A percentile compares a stretch with the other conserved stretches of the same genome.
These are phyloP conservation scores for Arthrobotrys sinensis DNA, from an alignment of 2,329 filamentous ascomycete species.

Conservation along the genomic window DNA sequence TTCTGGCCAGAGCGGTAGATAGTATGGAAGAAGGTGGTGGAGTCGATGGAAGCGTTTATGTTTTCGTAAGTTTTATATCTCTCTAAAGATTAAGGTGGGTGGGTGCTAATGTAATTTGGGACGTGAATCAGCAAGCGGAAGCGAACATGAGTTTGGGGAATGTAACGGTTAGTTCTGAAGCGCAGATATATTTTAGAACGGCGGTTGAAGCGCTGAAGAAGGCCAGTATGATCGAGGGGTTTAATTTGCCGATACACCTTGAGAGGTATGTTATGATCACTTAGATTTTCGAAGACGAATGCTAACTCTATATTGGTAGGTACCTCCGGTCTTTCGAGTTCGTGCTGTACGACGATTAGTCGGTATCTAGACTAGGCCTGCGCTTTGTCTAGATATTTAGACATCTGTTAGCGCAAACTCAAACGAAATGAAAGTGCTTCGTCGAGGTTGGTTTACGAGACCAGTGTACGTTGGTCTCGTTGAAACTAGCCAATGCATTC, in stretches of 20 bases:
- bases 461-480: too few relatives aligned
- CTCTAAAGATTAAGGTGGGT: too few relatives aligned
- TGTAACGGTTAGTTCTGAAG: constrained; percentile 53
- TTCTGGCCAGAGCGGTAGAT: constrained; percentile 36
- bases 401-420: too few relatives aligned
- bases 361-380: not conserved
- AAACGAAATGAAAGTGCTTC: too few relatives aligned
- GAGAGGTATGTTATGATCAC: constrained; percentile 40
- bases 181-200: constrained; percentile 45
- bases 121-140: constrained; percentile 47
- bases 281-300: not conserved
- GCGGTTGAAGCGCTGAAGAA: constrained; percentile 56
- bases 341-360: constrained; percentile 51
- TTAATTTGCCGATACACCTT: constrained; percentile 42
- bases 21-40: constrained; percentile 21
- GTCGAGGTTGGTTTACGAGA: too few relatives aligned
- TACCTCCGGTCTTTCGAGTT: constrained; percentile 59
- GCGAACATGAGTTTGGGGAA: constrained; percentile 60
- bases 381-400: not conserved
- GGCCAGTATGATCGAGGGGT: constrained; percentile 54
- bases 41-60: constrained; percentile 39
- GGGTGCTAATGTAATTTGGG: not conserved
- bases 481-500: too few relatives aligned
- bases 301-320: constrained; percentile 1
- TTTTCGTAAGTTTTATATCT: constrained; percentile 50